A percentile compares a stretch with the other conserved stretches of the same genome.
phyloP scores from a whole-genome alignment of 2,329 filamentous ascomycete species.

The Rachicladosporium sp. region DNA sequence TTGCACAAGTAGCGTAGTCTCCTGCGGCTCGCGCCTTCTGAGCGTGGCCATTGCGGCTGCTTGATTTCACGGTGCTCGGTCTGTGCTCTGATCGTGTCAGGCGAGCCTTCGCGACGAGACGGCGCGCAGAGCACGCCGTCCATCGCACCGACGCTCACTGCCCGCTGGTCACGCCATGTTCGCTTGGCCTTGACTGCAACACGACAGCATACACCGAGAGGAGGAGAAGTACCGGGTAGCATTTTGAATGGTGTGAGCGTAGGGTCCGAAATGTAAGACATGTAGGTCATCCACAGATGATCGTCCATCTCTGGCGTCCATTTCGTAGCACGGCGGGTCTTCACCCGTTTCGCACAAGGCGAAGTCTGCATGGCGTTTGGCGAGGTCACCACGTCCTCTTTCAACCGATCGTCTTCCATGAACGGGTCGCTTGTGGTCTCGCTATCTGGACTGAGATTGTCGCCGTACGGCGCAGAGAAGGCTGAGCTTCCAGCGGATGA shows the following conservation, averaged over 20 bases:
- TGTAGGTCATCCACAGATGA: slow-evolving; percentile 54
- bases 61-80: slow-evolving; percentile 22
- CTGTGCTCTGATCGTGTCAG: slow-evolving; percentile 30
- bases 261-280: slow-evolving; percentile 53
- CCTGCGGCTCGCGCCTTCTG: slow-evolving; percentile 45
- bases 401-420: slow-evolving; percentile 17
- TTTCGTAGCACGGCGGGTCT: slow-evolving; percentile 27
- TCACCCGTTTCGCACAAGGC: slow-evolving; percentile 30
- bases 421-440: slow-evolving; percentile 44
- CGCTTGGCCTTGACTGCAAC: slow-evolving; percentile 50
- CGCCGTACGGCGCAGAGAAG: slow-evolving; percentile 23
- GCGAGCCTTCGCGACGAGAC: slow-evolving; percentile 25
- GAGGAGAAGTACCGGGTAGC: slow-evolving; percentile 50
- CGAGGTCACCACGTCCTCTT: slow-evolving; percentile 15
- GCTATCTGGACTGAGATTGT: slow-evolving; percentile 49
- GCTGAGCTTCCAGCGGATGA: slow-evolving; percentile 47
- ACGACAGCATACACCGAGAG: slow-evolving; percentile 51
- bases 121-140: slow-evolving; percentile 11
- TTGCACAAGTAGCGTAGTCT: slow-evolving; percentile 49
- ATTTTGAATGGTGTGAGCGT: slow-evolving; percentile 56
- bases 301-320: slow-evolving; percentile 55
- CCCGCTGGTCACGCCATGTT: slow-evolving; percentile 42
- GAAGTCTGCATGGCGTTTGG: slow-evolving; percentile 12
- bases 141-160: slow-evolving; percentile 17
- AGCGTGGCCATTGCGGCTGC: slow-evolving; percentile 41